A percentile compares a stretch with the other conserved stretches of the same genome.
Conservation (phyloP, 805 yeast species). For the Kurtzmaniella fragi region DNA sequence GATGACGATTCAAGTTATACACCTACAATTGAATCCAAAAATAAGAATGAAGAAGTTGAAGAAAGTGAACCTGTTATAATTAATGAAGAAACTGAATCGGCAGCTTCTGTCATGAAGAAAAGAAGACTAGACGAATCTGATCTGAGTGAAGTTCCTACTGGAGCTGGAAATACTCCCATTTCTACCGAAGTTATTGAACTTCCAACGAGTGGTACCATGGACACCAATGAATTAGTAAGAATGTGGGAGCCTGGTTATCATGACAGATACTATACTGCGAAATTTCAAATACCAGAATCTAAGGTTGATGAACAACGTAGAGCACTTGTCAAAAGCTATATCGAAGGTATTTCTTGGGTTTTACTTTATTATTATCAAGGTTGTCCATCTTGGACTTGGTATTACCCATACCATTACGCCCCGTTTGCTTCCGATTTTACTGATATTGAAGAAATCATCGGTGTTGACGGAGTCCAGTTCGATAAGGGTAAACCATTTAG, state of each 20-base stretch:
- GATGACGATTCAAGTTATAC: conserved; percentile 20
- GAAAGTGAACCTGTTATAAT: conserved; percentile 16
- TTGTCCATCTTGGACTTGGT: conserved; percentile 99
- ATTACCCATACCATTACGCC: conserved; percentile 94
- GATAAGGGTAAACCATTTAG: conserved; percentile 71
- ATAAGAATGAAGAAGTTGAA: conserved; percentile 4
- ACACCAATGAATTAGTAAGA: conserved; percentile 29
- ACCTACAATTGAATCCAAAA: conserved; percentile 9
- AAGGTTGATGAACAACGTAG: conserved; percentile 50
- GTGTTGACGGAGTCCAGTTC: conserved; percentile 49
- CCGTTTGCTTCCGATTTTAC: conserved; percentile 91
- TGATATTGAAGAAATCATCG: conserved; percentile 43
- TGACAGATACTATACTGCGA: conserved; percentile 71
- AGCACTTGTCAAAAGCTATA: conserved; percentile 63
- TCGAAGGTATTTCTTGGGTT: conserved; percentile 98
- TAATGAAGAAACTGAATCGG: conserved; percentile 12
- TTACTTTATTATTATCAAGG: conserved; percentile 92
- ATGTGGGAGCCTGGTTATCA: conserved; percentile 86
- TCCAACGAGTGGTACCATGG: conserved; percentile 7
- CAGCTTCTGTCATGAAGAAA: conserved; percentile 3
- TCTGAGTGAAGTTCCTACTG: conserved; percentile 17
- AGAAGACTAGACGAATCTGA: conserved; percentile 14
- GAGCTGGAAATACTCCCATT: conserved; percentile 34
- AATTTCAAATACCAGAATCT: conserved; percentile 61
- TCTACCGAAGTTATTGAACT: conserved; percentile 38